These are phyloP conservation scores for Artemisia argyi DNA, from an alignment of 129 eudicot genomes.

Conservation along the genomic window DNA sequence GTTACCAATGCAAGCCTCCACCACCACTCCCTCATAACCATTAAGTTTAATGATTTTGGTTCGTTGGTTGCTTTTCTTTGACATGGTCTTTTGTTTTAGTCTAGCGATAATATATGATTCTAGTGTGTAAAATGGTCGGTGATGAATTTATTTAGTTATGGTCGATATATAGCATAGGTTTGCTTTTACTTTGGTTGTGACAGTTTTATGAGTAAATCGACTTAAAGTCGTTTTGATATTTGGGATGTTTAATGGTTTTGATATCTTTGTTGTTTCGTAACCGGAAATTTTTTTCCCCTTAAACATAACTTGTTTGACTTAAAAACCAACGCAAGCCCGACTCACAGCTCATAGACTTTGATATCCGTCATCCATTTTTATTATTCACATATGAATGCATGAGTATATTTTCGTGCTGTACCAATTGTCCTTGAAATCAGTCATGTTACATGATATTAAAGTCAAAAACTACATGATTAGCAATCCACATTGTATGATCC, in stretches of 20 bases:
- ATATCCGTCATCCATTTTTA: no score
- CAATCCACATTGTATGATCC: no score
- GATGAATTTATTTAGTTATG: conserved; percentile 28
- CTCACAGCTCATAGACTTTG: no score
- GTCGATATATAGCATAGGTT: conserved; percentile 24
- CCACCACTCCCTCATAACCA: conserved; percentile 37
- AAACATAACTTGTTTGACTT: no score
- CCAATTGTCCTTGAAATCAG: no score
- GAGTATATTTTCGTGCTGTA: no score
- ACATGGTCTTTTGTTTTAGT: conserved; percentile 33
- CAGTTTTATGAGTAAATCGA: conserved; percentile 24
- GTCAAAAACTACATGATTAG: no score
- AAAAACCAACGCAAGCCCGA: no score
- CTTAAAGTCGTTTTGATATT: conserved; percentile 16
- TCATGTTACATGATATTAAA: no score
- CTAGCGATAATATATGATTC: conserved; percentile 30
- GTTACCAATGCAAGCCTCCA: conserved; percentile 70
- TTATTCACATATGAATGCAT: no score
- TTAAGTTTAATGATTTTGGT: conserved; percentile 30
- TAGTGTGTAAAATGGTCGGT: conserved; percentile 40
- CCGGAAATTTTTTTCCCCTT: no score
- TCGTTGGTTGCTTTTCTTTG: conserved; percentile 30
- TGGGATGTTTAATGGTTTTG: neutral
- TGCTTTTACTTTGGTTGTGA: conserved; percentile 33
- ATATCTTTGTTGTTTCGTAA: no score